Evolutionary conservation across 106 monocot species (phyloP), one percentile per base, ranked within the genome.

Genomic region (Ottelia alismoides): DNA sequence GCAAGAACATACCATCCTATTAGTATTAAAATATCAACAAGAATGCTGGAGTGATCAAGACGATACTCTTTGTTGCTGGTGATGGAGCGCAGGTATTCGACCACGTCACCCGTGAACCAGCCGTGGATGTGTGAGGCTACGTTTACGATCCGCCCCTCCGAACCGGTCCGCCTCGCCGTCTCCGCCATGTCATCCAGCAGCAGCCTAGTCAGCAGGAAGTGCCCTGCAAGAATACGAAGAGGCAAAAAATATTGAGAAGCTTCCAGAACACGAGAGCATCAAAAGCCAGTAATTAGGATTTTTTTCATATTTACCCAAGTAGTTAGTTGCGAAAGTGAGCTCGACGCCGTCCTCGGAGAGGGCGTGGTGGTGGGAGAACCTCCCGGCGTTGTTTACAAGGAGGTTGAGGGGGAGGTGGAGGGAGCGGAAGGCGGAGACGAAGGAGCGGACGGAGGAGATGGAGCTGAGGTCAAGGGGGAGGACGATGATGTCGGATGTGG

Each of bases 341-440:
- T 98, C 96, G 54, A 98, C 43, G 25, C 89, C 89, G 47, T 98
- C 89, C 65, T 84, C 96, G 5, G 85, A 72, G 32, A 89, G 56
- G 24, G 65, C 76, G 65, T 70, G 74, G 27, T 70, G 69, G 51
- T 72, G 59, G 0, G 89, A 78, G 67, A 85, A 98, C 65, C 66
- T 98, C 28, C 96, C 96, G 20, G 96, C 96, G 67, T 98, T 98
- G 46, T 98, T 98, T 72, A 98, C 71, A 72, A 98, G 88, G 29
- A 98, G 96, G 64, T 85, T 65, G 62, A 98, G 89, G 0, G 96
- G 96, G 28, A 98, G 89, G 2, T 31, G 32, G 50, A 98, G 82
- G 9, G 76, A 56, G 45, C 77, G 78, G 76, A 98, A 89, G 17
- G 64, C 56, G 21, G 61, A 22, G 69, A 75, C 96, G 72, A 98